phyloP scores from a whole-genome alignment of 331 rosid species.

The Quercus phellos region DNA sequence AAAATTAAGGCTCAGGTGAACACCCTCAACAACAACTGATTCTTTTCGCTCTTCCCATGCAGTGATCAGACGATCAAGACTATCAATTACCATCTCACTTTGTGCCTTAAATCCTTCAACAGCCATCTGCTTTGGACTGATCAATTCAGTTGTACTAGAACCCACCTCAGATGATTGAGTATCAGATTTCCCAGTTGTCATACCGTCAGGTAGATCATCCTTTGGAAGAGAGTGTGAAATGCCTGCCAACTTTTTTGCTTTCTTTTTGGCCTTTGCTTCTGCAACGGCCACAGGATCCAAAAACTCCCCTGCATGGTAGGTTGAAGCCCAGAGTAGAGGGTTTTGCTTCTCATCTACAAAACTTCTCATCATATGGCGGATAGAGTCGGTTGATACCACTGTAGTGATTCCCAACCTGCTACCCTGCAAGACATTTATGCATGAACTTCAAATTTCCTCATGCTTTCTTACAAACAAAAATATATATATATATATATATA shows the following conservation, averaged over 20 bases:
- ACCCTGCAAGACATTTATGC: conserved; percentile 53
- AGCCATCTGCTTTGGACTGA: conserved; percentile 85
- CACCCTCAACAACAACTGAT: conserved; percentile 97
- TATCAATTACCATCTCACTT: conserved; percentile 99
- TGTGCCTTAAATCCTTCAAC: conserved; percentile 95
- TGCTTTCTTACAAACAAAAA: no score
- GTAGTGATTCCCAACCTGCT: conserved; percentile 94
- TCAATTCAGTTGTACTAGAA: conserved; percentile 42
- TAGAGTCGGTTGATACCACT: conserved; percentile 91
- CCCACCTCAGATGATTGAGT: conserved; percentile 27
- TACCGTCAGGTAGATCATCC: conserved; percentile 53
- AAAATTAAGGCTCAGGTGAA: conserved; percentile 95
- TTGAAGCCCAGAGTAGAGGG: conserved; percentile 95
- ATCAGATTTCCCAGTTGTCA: conserved; percentile 40
- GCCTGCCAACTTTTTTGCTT: conserved; percentile 69
- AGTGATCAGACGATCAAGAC: conserved; percentile 96
- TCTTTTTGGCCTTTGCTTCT: conserved; percentile 70
- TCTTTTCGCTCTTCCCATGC: conserved; percentile 96
- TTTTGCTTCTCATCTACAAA: conserved; percentile 87
- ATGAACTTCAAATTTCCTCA: no score
- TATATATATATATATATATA: no score
- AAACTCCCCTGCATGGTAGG: conserved; percentile 98
- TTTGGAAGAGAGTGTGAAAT: conserved; percentile 42
- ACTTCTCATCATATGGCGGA: conserved; percentile 99
- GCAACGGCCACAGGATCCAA: conserved; percentile 94